phyloP scores from a whole-genome alignment of 495 filamentous ascomycete species.

The Neurospora sp. region DNA sequence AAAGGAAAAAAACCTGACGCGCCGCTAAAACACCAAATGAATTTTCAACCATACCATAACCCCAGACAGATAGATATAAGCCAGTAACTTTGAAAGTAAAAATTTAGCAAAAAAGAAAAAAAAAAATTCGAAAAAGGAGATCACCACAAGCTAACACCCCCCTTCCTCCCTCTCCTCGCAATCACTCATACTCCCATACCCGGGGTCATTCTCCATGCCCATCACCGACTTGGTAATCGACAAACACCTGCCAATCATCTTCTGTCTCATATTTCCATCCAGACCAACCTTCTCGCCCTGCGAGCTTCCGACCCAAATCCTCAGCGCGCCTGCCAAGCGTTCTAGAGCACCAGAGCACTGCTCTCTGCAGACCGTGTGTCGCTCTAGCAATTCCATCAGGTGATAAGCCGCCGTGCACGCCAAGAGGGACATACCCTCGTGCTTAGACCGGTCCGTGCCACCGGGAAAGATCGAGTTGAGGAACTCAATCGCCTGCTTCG shows the following conservation, averaged over 20 bases:
- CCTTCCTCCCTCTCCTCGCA: conserved; percentile 12
- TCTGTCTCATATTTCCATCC: conserved; percentile 32
- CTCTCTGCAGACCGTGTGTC: conserved; percentile 42
- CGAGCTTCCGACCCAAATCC: conserved; percentile 44
- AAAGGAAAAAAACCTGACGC: background rate
- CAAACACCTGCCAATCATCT: conserved; percentile 40
- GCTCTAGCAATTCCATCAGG: conserved; percentile 49
- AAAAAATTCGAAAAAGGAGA: background rate
- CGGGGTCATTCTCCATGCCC: conserved; percentile 43
- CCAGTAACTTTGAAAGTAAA: background rate
- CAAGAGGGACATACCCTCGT: conserved; percentile 56
- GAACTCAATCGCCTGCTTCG: conserved; percentile 30
- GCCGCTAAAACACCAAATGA: background rate
- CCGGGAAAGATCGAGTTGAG: conserved; percentile 35
- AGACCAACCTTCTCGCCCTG: conserved; percentile 35
- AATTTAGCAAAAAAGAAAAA: too few relatives aligned
- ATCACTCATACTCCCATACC: conserved; percentile 41
- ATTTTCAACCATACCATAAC: background rate
- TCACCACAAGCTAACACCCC: conserved; percentile 9
- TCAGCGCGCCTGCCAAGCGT: conserved; percentile 39
- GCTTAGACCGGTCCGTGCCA: conserved; percentile 1
- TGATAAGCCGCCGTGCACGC: conserved; percentile 68
- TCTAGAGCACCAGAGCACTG: conserved; percentile 38
- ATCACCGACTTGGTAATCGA: conserved; percentile 37
- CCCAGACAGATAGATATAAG: background rate